A percentile compares a stretch with the other conserved stretches of the same genome.
phyloP scores from a whole-genome alignment of 2,329 filamentous ascomycete species.

The Decorospora gaudefroyi region DNA sequence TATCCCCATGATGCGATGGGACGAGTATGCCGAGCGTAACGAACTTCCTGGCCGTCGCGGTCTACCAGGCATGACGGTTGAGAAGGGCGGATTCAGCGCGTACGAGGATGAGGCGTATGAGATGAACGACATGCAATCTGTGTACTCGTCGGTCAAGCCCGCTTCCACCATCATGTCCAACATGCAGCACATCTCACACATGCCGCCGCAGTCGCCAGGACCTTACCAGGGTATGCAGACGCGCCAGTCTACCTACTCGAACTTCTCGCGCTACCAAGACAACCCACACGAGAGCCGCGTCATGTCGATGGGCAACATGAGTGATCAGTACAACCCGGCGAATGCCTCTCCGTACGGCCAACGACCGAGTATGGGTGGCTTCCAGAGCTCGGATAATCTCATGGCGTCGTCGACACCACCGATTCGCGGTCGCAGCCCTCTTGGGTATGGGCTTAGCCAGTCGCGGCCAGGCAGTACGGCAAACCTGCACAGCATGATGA shows the following conservation, averaged over 20 bases:
- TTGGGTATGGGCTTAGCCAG: slow-evolving; percentile 52
- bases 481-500: slow-evolving; percentile 62
- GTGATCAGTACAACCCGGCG: slow-evolving; percentile 43
- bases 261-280: slow-evolving; percentile 65
- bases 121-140: slow-evolving; percentile 97
- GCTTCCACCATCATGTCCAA: slow-evolving; percentile 85
- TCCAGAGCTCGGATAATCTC: slow-evolving; percentile 50
- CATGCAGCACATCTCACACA: slow-evolving; percentile 73
- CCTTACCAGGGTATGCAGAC: slow-evolving; percentile 68
- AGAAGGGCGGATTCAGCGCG: slow-evolving; percentile 63
- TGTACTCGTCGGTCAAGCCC: slow-evolving; percentile 90
- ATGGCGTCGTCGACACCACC: slow-evolving; percentile 45
- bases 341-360: slow-evolving; percentile 46
- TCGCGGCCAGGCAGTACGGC: slow-evolving; percentile 60
- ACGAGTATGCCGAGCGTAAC: slow-evolving; percentile 88
- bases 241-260: slow-evolving; percentile 74
- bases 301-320: slow-evolving; percentile 64
- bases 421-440: slow-evolving; percentile 54
- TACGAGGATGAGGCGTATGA: slow-evolving; percentile 83
- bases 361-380: slow-evolving; percentile 50
- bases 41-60: slow-evolving; percentile 90
- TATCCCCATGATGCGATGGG: slow-evolving; percentile 94
- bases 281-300: slow-evolving; percentile 61
- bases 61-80: slow-evolving; percentile 53
- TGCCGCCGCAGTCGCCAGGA: slow-evolving; percentile 77